Percentiles rank a stretch among this genome's conserved stretches.
Evolutionary conservation across 768 basidiomycete genomes (phyloP).

Genomic region (Serendipita sp.): DNA sequence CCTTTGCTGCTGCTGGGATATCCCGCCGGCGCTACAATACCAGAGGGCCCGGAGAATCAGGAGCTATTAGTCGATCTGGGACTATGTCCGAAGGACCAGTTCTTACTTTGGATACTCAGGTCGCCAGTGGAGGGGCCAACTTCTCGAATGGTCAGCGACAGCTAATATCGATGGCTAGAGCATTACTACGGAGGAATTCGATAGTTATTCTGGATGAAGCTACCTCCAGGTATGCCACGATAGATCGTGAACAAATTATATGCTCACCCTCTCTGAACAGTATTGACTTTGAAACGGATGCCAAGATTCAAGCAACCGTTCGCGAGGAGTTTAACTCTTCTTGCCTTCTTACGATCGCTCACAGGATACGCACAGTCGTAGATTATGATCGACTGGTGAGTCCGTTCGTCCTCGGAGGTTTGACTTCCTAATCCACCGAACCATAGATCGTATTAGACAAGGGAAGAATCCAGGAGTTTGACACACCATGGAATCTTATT

Average conservation of each 20-base stretch:
- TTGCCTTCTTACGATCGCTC: slow-evolving; percentile 18
- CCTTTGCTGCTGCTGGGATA: not conserved
- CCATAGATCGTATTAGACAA: slow-evolving; percentile 23
- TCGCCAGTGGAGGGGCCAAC: slow-evolving; percentile 26
- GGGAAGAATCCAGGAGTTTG: slow-evolving; percentile 17
- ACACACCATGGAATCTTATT: slow-evolving; percentile 7
- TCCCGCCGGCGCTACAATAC: slow-evolving; percentile 13
- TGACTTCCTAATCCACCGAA: slow-evolving; percentile 14
- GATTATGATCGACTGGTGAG: slow-evolving; percentile 23
- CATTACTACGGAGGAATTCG: slow-evolving; percentile 14
- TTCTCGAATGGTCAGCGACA: slow-evolving; percentile 31
- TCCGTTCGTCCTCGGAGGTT: not conserved
- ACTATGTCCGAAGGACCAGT: not conserved
- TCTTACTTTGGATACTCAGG: slow-evolving; percentile 21
- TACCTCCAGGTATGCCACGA: not conserved
- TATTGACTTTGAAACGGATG: slow-evolving; percentile 13
- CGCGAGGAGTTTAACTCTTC: slow-evolving; percentile 23
- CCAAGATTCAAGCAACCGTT: slow-evolving; percentile 26
- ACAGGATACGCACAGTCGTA: slow-evolving; percentile 12
- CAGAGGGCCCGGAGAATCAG: slow-evolving; percentile 7
- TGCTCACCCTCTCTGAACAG: slow-evolving; percentile 5
- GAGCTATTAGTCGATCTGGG: slow-evolving; percentile 21
- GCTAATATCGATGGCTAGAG: slow-evolving; percentile 17
- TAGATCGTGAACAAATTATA: not conserved
- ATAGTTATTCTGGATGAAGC: slow-evolving; percentile 18